Conservation (phyloP, 208 protist species). For the Leishmania amazonensis region DNA sequence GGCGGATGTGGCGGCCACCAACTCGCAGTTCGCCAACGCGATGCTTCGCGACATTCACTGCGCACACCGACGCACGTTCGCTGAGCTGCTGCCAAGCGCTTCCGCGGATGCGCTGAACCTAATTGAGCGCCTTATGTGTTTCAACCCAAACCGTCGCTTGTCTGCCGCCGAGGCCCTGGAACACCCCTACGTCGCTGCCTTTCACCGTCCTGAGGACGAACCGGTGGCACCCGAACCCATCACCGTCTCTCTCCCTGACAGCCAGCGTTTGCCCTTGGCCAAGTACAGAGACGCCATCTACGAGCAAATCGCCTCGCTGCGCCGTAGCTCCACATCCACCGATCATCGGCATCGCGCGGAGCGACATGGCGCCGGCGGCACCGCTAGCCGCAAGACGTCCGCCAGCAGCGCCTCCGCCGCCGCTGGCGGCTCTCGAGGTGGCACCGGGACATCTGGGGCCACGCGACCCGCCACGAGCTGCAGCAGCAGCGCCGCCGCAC, state of each 20-base stretch:
- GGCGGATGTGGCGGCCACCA: slow-evolving; percentile 93
- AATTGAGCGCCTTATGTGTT: slow-evolving; percentile 93
- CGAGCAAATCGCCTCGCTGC: slow-evolving; percentile 75
- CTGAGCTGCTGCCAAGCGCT: slow-evolving; percentile 92
- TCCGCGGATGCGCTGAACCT: slow-evolving; percentile 94
- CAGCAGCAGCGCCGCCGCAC: slow-evolving; percentile 10
- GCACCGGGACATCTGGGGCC: slow-evolving; percentile 8
- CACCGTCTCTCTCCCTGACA: slow-evolving; percentile 93
- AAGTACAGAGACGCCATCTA: slow-evolving; percentile 95
- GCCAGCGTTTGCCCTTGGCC: slow-evolving; percentile 94
- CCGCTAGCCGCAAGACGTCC: slow-evolving; percentile 15
- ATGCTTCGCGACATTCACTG: slow-evolving; percentile 92
- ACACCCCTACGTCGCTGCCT: slow-evolving; percentile 94
- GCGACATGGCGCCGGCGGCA: slow-evolving; percentile 12
- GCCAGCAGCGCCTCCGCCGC: slow-evolving; percentile 17
- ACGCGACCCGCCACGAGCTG: slow-evolving; percentile 1
- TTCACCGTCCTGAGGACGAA: slow-evolving; percentile 92
- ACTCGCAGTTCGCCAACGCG: slow-evolving; percentile 94
- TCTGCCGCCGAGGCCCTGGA: slow-evolving; percentile 93
- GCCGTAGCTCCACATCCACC: slow-evolving; percentile 19
- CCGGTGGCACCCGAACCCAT: slow-evolving; percentile 75
- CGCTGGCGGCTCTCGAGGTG: slow-evolving; percentile 4
- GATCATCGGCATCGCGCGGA: slow-evolving; percentile 19
- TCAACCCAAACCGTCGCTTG: slow-evolving; percentile 96
- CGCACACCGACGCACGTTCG: slow-evolving; percentile 64